Conservation (phyloP, 2,329 filamentous ascomycete genomes). For the Teratosphaeria gauchensis region DNA sequence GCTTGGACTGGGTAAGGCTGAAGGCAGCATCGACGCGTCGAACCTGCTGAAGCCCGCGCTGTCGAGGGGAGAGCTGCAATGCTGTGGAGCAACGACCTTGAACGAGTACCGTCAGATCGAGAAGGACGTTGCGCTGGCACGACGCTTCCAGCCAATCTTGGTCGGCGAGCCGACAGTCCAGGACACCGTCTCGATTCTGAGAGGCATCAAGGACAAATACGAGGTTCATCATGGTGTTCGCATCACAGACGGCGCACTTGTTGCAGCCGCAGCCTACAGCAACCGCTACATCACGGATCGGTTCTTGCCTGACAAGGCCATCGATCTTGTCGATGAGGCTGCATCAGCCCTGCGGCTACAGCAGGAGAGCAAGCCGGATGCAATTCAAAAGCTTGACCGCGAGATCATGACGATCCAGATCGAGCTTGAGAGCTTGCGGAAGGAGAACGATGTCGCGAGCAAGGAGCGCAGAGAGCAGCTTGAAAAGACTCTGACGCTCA, state of each 20-base stretch:
- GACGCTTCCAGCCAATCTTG: slow-evolving; percentile 86
- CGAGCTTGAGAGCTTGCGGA: slow-evolving; percentile 84
- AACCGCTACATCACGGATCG: slow-evolving; percentile 96
- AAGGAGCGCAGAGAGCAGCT: slow-evolving; percentile 80
- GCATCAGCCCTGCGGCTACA: slow-evolving; percentile 82
- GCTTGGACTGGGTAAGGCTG: slow-evolving; percentile 84
- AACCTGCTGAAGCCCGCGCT: slow-evolving; percentile 89
- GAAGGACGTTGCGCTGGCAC: slow-evolving; percentile 86
- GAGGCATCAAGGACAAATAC: slow-evolving; percentile 95
- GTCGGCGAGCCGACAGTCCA: slow-evolving; percentile 87
- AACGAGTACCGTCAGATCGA: slow-evolving; percentile 90
- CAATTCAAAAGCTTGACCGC: slow-evolving; percentile 84
- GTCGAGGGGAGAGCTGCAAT: slow-evolving; percentile 87
- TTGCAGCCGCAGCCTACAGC: slow-evolving; percentile 82
- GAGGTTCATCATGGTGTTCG: slow-evolving; percentile 94
- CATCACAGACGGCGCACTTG: slow-evolving; percentile 84
- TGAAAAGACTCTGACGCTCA: slow-evolving; percentile 62
- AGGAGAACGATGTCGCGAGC: slow-evolving; percentile 85
- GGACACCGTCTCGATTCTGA: slow-evolving; percentile 88
- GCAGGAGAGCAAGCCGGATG: slow-evolving; percentile 93
- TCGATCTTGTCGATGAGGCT: slow-evolving; percentile 92
- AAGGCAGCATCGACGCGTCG: slow-evolving; percentile 92
- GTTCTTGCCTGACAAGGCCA: slow-evolving; percentile 93
- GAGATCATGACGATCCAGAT: slow-evolving; percentile 98
- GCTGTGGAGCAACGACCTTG: slow-evolving; percentile 87